These are phyloP conservation scores for Melaleuca alternifolia DNA, from an alignment of 345 rosid species.

Conservation along the genomic window DNA sequence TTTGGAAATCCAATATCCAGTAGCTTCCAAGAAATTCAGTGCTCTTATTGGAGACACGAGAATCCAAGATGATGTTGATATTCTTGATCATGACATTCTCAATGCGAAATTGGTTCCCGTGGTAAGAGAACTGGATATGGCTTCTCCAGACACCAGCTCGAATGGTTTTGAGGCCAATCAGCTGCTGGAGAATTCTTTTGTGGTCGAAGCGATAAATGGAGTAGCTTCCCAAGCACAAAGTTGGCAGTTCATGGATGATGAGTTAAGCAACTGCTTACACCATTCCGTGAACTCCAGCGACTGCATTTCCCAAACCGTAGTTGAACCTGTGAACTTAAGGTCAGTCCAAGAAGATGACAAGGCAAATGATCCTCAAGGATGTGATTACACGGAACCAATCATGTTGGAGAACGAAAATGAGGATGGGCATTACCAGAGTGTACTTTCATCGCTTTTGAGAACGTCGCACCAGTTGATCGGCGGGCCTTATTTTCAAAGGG, in stretches of 20 bases:
- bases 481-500: slow-evolving; percentile 39
- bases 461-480: slow-evolving; percentile 48
- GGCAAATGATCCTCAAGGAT: slow-evolving; percentile 2
- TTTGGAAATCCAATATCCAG: slow-evolving; percentile 39
- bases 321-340: slow-evolving; percentile 26
- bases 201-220: slow-evolving; percentile 45
- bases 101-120: slow-evolving; percentile 26
- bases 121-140: slow-evolving; percentile 22
- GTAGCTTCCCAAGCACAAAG: slow-evolving; percentile 64
- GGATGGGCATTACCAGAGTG: slow-evolving; percentile 64
- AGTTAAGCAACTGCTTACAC: slow-evolving; percentile 53
- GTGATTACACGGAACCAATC: slow-evolving; percentile 19
- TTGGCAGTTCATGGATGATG: slow-evolving; percentile 64
- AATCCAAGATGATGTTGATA: slow-evolving; percentile 9
- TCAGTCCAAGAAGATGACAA: neutral
- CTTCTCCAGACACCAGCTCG: slow-evolving; percentile 37
- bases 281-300: slow-evolving; percentile 70
- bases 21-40: slow-evolving; percentile 20
- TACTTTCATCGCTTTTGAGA: slow-evolving; percentile 53
- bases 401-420: slow-evolving; percentile 22
- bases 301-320: slow-evolving; percentile 57
- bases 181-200: slow-evolving; percentile 36
- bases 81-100: slow-evolving; percentile 20
- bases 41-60: slow-evolving; percentile 1
- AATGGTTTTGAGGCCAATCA: slow-evolving; percentile 31